Evolutionary conservation across 305 asterid genomes (phyloP).

Genomic region (Plantago coronopus): DNA sequence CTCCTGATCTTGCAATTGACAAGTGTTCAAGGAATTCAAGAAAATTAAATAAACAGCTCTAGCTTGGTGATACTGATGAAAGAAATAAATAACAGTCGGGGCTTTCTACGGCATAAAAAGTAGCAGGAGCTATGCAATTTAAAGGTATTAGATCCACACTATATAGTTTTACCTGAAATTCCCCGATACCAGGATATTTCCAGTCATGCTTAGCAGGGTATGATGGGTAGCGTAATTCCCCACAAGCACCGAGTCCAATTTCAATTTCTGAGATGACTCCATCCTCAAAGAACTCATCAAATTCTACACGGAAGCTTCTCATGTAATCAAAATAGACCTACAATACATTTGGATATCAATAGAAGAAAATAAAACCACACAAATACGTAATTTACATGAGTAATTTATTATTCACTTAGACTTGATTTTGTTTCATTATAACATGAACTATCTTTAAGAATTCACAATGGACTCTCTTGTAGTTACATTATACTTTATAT

Average conservation of each 20-base stretch:
- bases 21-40: slow-evolving; percentile 12
- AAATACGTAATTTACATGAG: too few species aligned
- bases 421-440: too few species aligned
- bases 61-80: neutral
- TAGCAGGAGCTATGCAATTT: neutral
- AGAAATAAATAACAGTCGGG: too few species aligned
- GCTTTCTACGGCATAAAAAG: too few species aligned
- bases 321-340: slow-evolving; percentile 79
- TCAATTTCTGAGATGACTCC: slow-evolving; percentile 63
- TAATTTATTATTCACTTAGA: too few species aligned
- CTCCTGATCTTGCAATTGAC: neutral
- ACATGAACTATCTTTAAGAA: too few species aligned
- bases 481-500: too few species aligned
- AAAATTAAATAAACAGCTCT: slow-evolving; percentile 1
- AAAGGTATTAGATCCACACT: slow-evolving; percentile 3
- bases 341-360: slow-evolving; percentile 24
- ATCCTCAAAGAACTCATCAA: slow-evolving; percentile 68
- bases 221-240: slow-evolving; percentile 80
- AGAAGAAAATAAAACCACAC: slow-evolving; percentile 2
- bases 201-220: slow-evolving; percentile 74
- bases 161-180: slow-evolving; percentile 59
- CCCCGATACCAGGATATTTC: slow-evolving; percentile 85
- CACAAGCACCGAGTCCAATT: slow-evolving; percentile 84
- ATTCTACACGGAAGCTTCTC: slow-evolving; percentile 78
- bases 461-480: too few species aligned